Percentiles rank a stretch among this genome's conserved stretches.
These are phyloP conservation scores for Neostapfia colusana DNA, from an alignment of 176 grass and related monocot species.

Conservation along the genomic window DNA sequence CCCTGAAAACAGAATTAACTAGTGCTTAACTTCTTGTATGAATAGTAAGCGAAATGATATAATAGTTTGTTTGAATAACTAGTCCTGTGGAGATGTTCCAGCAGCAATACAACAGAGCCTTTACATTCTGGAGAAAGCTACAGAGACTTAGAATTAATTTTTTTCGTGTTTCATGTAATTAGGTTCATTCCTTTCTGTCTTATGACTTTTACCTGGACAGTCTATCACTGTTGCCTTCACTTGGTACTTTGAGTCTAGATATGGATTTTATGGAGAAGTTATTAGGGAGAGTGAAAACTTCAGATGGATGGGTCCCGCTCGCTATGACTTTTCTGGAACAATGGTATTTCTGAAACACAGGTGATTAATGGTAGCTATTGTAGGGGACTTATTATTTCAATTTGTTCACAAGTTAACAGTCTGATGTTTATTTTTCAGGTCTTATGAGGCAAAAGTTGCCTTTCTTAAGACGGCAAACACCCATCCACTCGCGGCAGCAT, in stretches of 20 bases:
- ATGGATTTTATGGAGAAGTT: slow-evolving; percentile 99
- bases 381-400: neutral
- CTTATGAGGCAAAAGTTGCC: slow-evolving; percentile 80
- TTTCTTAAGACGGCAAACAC: slow-evolving; percentile 52
- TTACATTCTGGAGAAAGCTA: slow-evolving; percentile 1
- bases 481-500: slow-evolving; percentile 13
- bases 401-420: slow-evolving; percentile 19
- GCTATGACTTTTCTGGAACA: slow-evolving; percentile 97
- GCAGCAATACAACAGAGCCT: neutral
- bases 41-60: neutral
- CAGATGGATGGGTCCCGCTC: slow-evolving; percentile 88
- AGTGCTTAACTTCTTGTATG: neutral
- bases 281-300: slow-evolving; percentile 87
- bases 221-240: neutral
- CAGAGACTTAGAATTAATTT: neutral
- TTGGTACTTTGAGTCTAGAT: slow-evolving; percentile 47
- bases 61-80: slow-evolving; percentile 7
- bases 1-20: neutral
- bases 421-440: slow-evolving; percentile 44
- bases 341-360: slow-evolving; percentile 95
- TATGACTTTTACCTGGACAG: neutral
- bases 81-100: neutral
- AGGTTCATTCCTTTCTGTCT: neutral
- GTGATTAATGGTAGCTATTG: slow-evolving; percentile 40
- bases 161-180: neutral